phyloP scores from a whole-genome alignment of 768 basidiomycete species.

The Rossbeevera mucosa region DNA sequence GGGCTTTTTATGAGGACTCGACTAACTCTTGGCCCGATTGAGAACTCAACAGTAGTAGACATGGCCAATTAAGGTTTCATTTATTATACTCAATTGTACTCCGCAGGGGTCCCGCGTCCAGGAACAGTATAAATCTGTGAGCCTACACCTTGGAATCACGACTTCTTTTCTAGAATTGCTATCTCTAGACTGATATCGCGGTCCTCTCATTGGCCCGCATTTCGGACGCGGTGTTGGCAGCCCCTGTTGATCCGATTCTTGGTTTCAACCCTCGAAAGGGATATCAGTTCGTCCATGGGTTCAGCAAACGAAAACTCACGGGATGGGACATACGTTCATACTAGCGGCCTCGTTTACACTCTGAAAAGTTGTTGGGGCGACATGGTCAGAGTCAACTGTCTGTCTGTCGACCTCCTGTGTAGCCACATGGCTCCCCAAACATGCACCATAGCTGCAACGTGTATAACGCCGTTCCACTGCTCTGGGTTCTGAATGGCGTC shows the following conservation, averaged over 20 bases:
- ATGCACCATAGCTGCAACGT: constrained; percentile 6
- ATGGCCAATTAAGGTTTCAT: constrained; percentile 7
- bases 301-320: constrained; percentile 3
- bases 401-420: constrained; percentile 8
- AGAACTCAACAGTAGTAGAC: too few species aligned
- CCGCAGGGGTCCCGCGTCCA: constrained; percentile 15
- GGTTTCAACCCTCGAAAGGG: constrained; percentile 1
- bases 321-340: background rate
- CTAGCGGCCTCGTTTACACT: background rate
- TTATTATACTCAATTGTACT: background rate
- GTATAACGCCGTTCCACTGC: constrained; percentile 14
- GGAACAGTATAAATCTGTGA: constrained; percentile 10
- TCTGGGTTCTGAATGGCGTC: constrained; percentile 11
- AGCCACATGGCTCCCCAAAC: constrained; percentile 9
- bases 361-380: background rate
- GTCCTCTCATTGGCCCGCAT: constrained; percentile 12
- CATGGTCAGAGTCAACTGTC: background rate
- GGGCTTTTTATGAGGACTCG: background rate
- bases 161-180: constrained; percentile 10
- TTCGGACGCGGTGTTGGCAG: constrained; percentile 12
- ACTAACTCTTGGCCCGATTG: too few species aligned
- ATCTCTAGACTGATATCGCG: constrained; percentile 13
- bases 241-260: constrained; percentile 4
- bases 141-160: constrained; percentile 1
- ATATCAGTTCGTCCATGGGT: constrained; percentile 1